Percentiles rank a stretch among this genome's conserved stretches.
These are phyloP conservation scores for Dendrobium huoshanense DNA, from an alignment of 106 monocot species.

Conservation along the genomic window DNA sequence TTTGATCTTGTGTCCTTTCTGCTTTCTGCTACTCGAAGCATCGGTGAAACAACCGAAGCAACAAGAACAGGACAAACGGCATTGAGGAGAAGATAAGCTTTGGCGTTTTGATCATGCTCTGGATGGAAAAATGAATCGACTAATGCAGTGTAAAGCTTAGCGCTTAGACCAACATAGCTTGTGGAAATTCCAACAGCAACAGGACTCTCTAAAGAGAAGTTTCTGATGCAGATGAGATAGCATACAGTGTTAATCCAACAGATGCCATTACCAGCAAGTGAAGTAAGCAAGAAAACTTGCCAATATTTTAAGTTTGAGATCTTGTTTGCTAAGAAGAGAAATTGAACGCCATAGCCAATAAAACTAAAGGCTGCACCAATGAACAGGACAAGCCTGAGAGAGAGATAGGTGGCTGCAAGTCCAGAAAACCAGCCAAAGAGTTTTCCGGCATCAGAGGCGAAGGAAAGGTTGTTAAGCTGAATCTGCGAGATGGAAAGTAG, in stretches of 20 bases:
- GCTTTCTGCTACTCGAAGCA: conserved; percentile 11
- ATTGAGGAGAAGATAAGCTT: conserved; percentile 59
- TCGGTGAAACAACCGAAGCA: conserved; percentile 19
- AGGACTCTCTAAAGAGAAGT: conserved; percentile 42
- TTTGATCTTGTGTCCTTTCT: too few species aligned
- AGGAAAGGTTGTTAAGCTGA: conserved; percentile 70
- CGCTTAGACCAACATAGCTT: conserved; percentile 68
- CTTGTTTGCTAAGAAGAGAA: conserved; percentile 40
- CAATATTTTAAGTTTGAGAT: conserved; percentile 37
- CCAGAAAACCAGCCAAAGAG: conserved; percentile 70
- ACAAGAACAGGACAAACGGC: conserved; percentile 42
- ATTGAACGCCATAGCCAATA: conserved; percentile 76
- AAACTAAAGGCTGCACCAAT: conserved; percentile 57
- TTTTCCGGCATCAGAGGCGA: conserved; percentile 82
- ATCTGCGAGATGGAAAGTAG: conserved; percentile 68
- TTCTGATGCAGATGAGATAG: conserved; percentile 53
- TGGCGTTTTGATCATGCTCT: conserved; percentile 9
- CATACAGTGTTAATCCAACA: conserved; percentile 91
- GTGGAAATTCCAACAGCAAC: conserved; percentile 52
- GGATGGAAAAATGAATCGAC: conserved; percentile 26
- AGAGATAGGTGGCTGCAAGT: conserved; percentile 49
- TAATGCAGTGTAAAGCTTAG: conserved; percentile 51
- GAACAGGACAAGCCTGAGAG: conserved; percentile 46
- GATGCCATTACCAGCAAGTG: conserved; percentile 63
- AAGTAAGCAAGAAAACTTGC: conserved; percentile 52